Evolutionary conservation across 768 basidiomycete species (phyloP).

Genomic region (Phylloporus arenicola): DNA sequence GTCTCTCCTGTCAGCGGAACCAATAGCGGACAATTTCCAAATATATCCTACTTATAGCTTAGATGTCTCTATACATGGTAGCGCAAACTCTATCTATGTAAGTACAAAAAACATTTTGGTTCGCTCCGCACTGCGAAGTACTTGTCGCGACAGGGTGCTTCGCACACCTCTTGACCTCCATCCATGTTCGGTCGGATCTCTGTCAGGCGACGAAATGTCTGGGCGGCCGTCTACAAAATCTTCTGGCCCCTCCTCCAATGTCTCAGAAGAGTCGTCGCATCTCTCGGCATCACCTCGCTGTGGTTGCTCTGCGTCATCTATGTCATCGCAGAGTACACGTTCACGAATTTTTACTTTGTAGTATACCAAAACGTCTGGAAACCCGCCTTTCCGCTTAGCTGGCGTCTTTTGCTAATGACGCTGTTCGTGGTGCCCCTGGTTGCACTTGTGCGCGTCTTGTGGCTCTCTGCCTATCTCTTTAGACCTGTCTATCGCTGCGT

Average conservation of each 20-base stretch:
- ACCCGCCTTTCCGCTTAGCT: conserved; percentile 16
- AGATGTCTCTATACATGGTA: no score
- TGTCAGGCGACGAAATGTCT: neutral
- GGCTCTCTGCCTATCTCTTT: neutral
- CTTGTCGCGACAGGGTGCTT: no score
- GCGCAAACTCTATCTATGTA: no score
- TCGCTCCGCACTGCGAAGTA: no score
- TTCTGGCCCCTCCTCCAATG: neutral
- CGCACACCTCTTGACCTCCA: no score
- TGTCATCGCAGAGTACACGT: conserved; percentile 4
- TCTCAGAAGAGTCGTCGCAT: neutral
- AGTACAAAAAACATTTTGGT: no score
- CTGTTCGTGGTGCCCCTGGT: conserved; percentile 12
- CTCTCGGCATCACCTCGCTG: neutral
- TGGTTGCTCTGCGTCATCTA: conserved; percentile 5
- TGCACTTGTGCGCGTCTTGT: conserved; percentile 5
- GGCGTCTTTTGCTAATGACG: conserved; percentile 13
- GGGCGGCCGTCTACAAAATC: neutral
- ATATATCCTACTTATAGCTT: no score
- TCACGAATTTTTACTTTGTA: conserved; percentile 7
- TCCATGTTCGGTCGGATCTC: conserved; percentile 1
- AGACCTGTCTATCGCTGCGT: neutral
- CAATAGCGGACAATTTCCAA: no score
- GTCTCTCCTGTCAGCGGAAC: no score
- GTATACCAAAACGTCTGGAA: conserved; percentile 5